These are phyloP conservation scores for Myxozyma neglecta DNA, from an alignment of 805 yeast genomes.

Conservation along the genomic window DNA sequence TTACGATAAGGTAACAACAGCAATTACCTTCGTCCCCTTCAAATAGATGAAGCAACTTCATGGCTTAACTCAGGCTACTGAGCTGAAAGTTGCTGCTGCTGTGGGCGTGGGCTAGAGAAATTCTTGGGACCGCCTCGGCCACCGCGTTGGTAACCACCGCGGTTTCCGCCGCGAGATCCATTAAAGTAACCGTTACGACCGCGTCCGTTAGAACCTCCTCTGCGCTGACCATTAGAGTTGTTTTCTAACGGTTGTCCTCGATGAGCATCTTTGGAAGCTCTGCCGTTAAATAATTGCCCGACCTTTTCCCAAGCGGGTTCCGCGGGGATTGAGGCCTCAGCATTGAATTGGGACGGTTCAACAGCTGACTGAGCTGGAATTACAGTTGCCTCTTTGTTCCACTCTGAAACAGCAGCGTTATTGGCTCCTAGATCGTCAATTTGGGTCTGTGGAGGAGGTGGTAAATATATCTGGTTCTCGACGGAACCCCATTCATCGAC, in stretches of 20 bases:
- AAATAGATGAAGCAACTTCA: not conserved
- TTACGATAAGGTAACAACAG: not conserved
- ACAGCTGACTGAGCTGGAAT: not conserved
- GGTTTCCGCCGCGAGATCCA: conserved; percentile 5
- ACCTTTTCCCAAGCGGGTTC: conserved; percentile 18
- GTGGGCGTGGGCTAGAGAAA: conserved; percentile 7
- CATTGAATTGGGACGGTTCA: not conserved
- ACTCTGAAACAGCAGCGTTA: conserved; percentile 4
- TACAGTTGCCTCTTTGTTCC: conserved; percentile 1
- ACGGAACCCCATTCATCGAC: not conserved
- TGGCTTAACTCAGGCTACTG: not conserved
- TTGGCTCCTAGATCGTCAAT: conserved; percentile 19
- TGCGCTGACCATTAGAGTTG: not conserved
- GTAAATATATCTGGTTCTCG: not conserved
- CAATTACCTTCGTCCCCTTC: not conserved
- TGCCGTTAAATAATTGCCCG: not conserved
- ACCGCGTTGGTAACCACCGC: conserved; percentile 12
- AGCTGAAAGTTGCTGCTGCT: conserved; percentile 16
- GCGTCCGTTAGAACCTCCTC: not conserved
- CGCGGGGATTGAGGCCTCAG: not conserved
- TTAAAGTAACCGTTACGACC: no score
- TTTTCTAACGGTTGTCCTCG: not conserved
- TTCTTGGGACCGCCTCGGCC: conserved; percentile 14
- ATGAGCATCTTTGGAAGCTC: not conserved
- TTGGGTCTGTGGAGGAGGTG: conserved; percentile 10